Evolutionary conservation across 495 filamentous ascomycete species (phyloP).

Genomic region (Aspergillus ellipticus): DNA sequence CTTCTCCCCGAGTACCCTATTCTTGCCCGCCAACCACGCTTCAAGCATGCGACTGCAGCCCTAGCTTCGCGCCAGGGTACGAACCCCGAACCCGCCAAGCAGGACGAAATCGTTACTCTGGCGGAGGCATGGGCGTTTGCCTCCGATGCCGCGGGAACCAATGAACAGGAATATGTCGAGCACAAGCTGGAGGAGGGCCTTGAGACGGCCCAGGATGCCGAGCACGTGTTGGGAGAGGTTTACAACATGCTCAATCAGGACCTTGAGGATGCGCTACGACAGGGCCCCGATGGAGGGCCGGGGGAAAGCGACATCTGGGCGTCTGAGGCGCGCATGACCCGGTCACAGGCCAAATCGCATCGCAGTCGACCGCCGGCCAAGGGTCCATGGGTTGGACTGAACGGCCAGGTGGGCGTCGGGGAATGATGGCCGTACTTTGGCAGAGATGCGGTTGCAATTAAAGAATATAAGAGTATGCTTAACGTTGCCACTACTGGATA

Average conservation of each 20-base stretch:
- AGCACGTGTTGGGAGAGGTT: slow-evolving; percentile 29
- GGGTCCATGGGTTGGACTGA: slow-evolving; percentile 38
- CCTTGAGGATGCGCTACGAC: slow-evolving; percentile 22
- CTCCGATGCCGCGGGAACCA: slow-evolving; percentile 34
- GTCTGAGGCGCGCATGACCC: slow-evolving; percentile 27
- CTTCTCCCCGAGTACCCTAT: slow-evolving; percentile 61
- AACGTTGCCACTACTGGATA: neutral
- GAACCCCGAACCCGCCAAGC: slow-evolving; percentile 15
- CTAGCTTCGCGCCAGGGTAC: slow-evolving; percentile 23
- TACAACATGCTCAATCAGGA: slow-evolving; percentile 37
- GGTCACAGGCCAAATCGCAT: slow-evolving; percentile 18
- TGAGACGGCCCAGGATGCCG: slow-evolving; percentile 31
- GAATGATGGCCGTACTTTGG: slow-evolving; percentile 8
- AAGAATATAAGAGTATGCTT: neutral
- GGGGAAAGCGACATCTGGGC: slow-evolving; percentile 36
- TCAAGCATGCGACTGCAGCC: slow-evolving; percentile 38
- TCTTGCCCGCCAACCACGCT: slow-evolving; percentile 40
- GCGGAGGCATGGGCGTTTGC: slow-evolving; percentile 51
- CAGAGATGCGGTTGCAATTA: neutral
- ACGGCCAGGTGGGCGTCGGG: slow-evolving; percentile 34
- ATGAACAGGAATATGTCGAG: slow-evolving; percentile 35
- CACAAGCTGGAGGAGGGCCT: slow-evolving; percentile 32
- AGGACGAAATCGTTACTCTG: slow-evolving; percentile 32
- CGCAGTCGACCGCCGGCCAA: slow-evolving; percentile 24
- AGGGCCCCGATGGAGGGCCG: slow-evolving; percentile 13